Evolutionary conservation across 371 early-diverging fungal genomes (phyloP).

Genomic region (Haplosporangium sp.): DNA sequence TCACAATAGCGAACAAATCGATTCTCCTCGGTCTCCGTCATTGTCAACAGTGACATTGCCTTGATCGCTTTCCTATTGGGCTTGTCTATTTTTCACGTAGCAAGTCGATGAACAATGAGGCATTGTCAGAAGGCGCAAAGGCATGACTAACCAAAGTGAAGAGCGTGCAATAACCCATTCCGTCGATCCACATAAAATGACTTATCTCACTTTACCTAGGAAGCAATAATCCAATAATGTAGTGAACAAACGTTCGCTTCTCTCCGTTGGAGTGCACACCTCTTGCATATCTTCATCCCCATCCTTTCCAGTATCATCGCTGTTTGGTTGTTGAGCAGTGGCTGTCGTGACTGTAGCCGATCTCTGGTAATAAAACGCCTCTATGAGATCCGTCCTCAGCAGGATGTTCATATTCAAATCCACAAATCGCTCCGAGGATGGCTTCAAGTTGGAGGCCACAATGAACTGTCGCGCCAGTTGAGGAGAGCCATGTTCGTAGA

Average conservation of each 20-base stretch:
- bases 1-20: conserved; percentile 34
- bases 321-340: neutral
- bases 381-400: conserved; percentile 35
- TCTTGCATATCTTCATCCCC: neutral
- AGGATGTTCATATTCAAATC: conserved; percentile 37
- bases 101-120: too few species aligned
- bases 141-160: too few species aligned
- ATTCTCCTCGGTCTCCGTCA: conserved; percentile 35
- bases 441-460: conserved; percentile 34
- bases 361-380: conserved; percentile 48
- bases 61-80: conserved; percentile 46
- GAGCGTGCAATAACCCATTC: too few species aligned
- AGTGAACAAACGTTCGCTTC: conserved; percentile 17
- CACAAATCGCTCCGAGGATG: conserved; percentile 29
- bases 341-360: neutral
- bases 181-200: too few species aligned
- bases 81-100: conserved; percentile 19
- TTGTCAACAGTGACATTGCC: conserved; percentile 21
- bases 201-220: conserved; percentile 16
- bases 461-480: conserved; percentile 40
- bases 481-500: conserved; percentile 35
- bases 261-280: neutral
- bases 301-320: neutral
- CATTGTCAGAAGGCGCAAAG: neutral
- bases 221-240: conserved; percentile 37